phyloP scores from a whole-genome alignment of 768 basidiomycete genomes.

The Chlorophyllum brunneum region DNA sequence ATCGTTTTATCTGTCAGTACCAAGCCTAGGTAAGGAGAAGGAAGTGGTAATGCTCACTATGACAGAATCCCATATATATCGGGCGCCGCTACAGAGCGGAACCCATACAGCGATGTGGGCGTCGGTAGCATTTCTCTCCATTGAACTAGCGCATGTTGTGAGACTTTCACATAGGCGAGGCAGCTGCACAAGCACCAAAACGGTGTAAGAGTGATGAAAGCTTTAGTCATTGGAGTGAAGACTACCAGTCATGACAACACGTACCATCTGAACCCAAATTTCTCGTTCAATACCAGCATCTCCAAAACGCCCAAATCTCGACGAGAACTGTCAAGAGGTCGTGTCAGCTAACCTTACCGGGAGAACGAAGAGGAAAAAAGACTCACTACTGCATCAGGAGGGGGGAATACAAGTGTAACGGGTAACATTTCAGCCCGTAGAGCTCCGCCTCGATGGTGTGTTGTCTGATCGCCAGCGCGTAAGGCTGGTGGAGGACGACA shows the following conservation, averaged over 20 bases:
- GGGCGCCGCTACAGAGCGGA: no score
- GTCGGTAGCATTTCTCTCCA: no score
- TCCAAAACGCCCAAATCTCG: not conserved
- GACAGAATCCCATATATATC: no score
- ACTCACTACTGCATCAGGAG: not conserved
- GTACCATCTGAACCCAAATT: not conserved
- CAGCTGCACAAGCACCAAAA: no score
- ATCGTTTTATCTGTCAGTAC: no score
- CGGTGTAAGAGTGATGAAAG: no score
- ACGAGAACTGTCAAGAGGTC: not conserved
- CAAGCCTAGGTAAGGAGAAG: no score
- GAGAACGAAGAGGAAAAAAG: not conserved
- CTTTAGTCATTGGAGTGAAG: no score
- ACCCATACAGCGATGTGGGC: no score
- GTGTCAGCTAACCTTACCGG: not conserved
- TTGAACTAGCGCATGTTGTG: no score
- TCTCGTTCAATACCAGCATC: not conserved
- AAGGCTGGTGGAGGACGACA: not conserved
- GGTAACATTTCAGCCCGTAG: not conserved
- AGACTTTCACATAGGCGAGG: no score
- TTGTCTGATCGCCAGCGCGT: not conserved
- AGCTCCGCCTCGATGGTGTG: not conserved
- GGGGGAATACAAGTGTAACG: not conserved
- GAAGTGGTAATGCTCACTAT: no score
- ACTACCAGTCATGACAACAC: not conserved